Evolutionary conservation across 441 rosid species (phyloP).

Genomic region (Adansonia madagascariensis): DNA sequence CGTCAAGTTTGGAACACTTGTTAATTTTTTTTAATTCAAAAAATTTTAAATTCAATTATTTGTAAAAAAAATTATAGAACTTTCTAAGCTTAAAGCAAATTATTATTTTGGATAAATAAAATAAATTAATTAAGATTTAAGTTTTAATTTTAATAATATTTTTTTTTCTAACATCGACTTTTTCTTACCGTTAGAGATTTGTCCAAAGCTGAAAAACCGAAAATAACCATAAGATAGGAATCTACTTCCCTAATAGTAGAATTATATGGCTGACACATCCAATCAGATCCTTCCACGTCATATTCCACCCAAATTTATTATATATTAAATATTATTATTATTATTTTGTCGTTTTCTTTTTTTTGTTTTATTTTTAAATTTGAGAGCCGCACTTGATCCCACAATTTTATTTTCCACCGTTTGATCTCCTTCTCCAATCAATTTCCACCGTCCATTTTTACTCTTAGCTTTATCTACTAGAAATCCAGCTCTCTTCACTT

Average conservation of each 20-base stretch:
- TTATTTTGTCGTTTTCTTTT: background rate
- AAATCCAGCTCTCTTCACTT: background rate
- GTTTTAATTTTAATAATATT: background rate
- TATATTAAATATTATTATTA: background rate
- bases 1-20: background rate
- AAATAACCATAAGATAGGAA: background rate
- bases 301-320: background rate
- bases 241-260: background rate
- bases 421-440: background rate
- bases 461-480: background rate
- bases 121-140: background rate
- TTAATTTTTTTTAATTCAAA: too few relatives aligned
- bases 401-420: too few relatives aligned
- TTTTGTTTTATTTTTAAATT: background rate
- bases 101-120: background rate
- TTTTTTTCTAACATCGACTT: background rate
- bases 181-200: slow-evolving; percentile 10
- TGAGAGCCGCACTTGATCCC: background rate
- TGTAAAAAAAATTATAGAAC: background rate
- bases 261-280: background rate
- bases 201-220: background rate
- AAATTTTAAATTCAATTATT: too few relatives aligned
- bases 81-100: background rate
- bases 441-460: background rate
- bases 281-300: background rate